These are phyloP conservation scores for Parascedosporium putredinis DNA, from an alignment of 2,329 filamentous ascomycete genomes.

Conservation along the genomic window DNA sequence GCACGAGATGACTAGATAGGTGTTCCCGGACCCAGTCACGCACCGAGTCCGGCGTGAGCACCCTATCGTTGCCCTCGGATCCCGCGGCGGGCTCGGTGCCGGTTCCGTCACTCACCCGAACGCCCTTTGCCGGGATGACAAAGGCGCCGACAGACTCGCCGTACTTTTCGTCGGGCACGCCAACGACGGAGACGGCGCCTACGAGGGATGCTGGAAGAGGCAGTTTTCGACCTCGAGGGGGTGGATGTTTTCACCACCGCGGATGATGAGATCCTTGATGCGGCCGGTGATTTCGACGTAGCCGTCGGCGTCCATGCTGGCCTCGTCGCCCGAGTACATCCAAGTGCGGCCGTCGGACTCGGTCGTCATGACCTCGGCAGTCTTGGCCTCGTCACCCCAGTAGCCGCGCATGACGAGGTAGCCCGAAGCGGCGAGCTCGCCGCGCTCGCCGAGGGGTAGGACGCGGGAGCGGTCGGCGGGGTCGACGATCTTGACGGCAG, in stretches of 20 bases:
- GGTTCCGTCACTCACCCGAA: constrained; percentile 13
- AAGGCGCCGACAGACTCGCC: constrained; percentile 86
- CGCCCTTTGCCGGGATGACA: constrained; percentile 42
- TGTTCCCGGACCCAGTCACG: constrained; percentile 60
- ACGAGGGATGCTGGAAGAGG: constrained; percentile 64
- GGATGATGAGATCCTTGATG: constrained; percentile 92
- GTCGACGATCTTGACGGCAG: constrained; percentile 64
- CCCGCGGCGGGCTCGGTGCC: background rate
- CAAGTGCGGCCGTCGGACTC: constrained; percentile 51
- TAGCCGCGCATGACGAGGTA: constrained; percentile 91
- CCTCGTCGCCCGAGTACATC: constrained; percentile 94
- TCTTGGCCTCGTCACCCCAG: constrained; percentile 63
- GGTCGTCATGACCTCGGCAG: constrained; percentile 50
- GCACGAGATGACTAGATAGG: constrained; percentile 67
- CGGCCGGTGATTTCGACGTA: constrained; percentile 83
- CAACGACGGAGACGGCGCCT: constrained; percentile 71
- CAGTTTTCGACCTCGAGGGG: constrained; percentile 88
- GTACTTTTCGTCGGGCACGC: constrained; percentile 69
- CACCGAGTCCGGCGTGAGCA: constrained; percentile 47
- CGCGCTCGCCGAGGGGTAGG: constrained; percentile 54
- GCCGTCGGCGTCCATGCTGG: constrained; percentile 69
- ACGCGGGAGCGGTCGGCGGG: constrained; percentile 47
- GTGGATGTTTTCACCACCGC: constrained; percentile 92
- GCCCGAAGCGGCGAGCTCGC: constrained; percentile 74
- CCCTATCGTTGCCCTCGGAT: background rate